Evolutionary conservation across 805 yeast genomes (phyloP).

Genomic region (Metschnikowia cerradonensis): DNA sequence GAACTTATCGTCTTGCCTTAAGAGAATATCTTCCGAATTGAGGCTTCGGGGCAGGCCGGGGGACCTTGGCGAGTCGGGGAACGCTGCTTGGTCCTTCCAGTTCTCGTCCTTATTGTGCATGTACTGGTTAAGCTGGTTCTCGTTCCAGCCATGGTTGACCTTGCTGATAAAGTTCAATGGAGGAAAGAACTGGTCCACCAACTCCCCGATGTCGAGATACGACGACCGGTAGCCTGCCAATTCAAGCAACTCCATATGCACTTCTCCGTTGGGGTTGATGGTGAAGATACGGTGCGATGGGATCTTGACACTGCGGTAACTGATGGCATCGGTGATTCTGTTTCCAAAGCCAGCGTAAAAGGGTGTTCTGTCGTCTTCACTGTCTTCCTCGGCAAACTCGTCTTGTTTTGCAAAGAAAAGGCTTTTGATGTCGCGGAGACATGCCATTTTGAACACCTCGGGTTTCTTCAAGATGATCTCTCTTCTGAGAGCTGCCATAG

Average conservation of each 20-base stretch:
- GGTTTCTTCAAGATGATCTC: constrained; percentile 94
- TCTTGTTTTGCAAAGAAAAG: constrained; percentile 45
- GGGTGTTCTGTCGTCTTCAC: constrained; percentile 59
- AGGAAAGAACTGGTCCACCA: constrained; percentile 97
- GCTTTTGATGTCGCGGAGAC: constrained; percentile 78
- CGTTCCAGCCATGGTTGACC: constrained; percentile 32
- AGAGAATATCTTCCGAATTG: constrained; percentile 22
- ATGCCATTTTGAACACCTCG: constrained; percentile 98
- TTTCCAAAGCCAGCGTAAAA: constrained; percentile 98
- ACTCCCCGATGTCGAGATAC: constrained; percentile 83
- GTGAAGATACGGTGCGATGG: constrained; percentile 94
- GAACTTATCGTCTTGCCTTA: constrained; percentile 54
- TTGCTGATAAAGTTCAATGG: constrained; percentile 46
- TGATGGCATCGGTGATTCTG: constrained; percentile 91
- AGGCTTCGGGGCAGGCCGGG: constrained; percentile 23
- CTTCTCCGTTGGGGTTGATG: constrained; percentile 94
- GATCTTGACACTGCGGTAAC: constrained; percentile 88
- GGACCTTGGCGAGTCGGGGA: constrained; percentile 20
- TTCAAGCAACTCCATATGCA: constrained; percentile 92
- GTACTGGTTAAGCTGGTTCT: constrained; percentile 33
- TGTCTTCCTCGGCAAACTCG: constrained; percentile 8
- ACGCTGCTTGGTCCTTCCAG: constrained; percentile 7
- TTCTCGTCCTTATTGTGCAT: constrained; percentile 20
- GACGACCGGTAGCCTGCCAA: constrained; percentile 88
- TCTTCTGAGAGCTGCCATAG: constrained; percentile 89